Evolutionary conservation across 495 filamentous ascomycete genomes (phyloP).

Genomic region (Penicillium atrosanguineum): DNA sequence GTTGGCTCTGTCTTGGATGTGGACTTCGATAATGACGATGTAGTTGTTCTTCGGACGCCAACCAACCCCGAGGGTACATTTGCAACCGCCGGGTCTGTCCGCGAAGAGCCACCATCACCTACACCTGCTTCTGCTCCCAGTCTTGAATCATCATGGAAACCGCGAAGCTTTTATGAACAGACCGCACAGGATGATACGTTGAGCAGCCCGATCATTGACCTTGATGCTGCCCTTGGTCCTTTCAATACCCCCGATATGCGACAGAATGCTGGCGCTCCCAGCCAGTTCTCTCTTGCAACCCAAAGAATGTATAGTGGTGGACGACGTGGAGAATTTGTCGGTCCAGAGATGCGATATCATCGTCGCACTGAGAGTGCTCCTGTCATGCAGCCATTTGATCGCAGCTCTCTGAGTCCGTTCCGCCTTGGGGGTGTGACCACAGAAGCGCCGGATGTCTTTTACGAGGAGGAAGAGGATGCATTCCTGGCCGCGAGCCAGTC

Average conservation of each 20-base stretch:
- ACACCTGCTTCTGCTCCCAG: conserved; percentile 21
- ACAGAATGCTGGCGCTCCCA: conserved; percentile 45
- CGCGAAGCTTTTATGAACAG: conserved; percentile 46
- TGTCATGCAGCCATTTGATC: conserved; percentile 79
- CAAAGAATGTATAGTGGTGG: conserved; percentile 89
- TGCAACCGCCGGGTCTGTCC: conserved; percentile 18
- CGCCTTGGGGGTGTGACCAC: conserved; percentile 66
- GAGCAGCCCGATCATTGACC: conserved; percentile 77
- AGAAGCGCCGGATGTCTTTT: conserved; percentile 81
- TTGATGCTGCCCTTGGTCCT: conserved; percentile 92
- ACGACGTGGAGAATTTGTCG: conserved; percentile 64
- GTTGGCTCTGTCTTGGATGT: conserved; percentile 45
- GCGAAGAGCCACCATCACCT: conserved; percentile 25
- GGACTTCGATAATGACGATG: conserved; percentile 54
- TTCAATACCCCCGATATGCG: conserved; percentile 75
- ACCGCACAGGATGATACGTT: conserved; percentile 50
- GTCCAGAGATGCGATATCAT: conserved; percentile 86
- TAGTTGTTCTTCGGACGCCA: conserved; percentile 47
- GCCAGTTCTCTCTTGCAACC: conserved; percentile 58
- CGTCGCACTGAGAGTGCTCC: conserved; percentile 90
- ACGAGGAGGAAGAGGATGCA: conserved; percentile 91
- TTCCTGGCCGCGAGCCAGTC: conserved; percentile 43
- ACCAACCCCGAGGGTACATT: conserved; percentile 34
- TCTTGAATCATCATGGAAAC: conserved; percentile 47
- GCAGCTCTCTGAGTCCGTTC: conserved; percentile 59